A percentile compares a stretch with the other conserved stretches of the same genome.
Evolutionary conservation across 805 yeast species (phyloP).

Genomic region (Wickerhamiella brachini): DNA sequence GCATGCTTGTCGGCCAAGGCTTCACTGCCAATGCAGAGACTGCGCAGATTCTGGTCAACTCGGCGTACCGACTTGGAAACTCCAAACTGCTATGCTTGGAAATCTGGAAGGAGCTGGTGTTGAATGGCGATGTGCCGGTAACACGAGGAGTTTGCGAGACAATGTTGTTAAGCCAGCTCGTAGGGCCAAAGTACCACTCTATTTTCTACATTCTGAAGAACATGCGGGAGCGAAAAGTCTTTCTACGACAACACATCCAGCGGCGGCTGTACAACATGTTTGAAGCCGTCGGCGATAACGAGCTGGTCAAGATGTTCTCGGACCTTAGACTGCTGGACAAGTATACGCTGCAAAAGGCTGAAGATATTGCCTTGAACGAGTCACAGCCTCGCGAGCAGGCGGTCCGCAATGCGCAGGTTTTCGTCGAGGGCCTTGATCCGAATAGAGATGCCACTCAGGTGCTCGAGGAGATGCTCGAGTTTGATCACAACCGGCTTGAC

Average conservation of each 20-base stretch:
- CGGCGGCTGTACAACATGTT: conserved; percentile 6
- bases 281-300: conserved; percentile 3
- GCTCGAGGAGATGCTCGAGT: conserved; percentile 10
- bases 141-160: conserved; percentile 18
- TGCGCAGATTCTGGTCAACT: conserved; percentile 14
- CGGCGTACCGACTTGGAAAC: conserved; percentile 20
- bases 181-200: conserved; percentile 13
- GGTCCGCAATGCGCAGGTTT: conserved; percentile 10
- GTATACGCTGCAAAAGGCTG: conserved; percentile 4
- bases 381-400: conserved; percentile 11
- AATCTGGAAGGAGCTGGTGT: conserved; percentile 16
- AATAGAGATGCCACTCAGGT: conserved; percentile 1
- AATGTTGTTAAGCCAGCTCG: conserved; percentile 16
- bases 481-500: conserved; percentile 6
- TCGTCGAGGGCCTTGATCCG: conserved; percentile 4
- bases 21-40: conserved; percentile 11
- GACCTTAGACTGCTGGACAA: not conserved
- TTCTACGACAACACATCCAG: conserved; percentile 13
- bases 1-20: conserved; percentile 1
- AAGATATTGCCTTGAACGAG: conserved; percentile 8
- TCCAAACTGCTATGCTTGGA: conserved; percentile 18
- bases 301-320: conserved; percentile 5
- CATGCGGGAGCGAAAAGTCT: conserved; percentile 16
- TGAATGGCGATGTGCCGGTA: conserved; percentile 6
- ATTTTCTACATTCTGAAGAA: conserved; percentile 16